A percentile compares a stretch with the other conserved stretches of the same genome.
phyloP scores from a whole-genome alignment of 2,329 filamentous ascomycete species.

The Hymenoscyphus salicellus region DNA sequence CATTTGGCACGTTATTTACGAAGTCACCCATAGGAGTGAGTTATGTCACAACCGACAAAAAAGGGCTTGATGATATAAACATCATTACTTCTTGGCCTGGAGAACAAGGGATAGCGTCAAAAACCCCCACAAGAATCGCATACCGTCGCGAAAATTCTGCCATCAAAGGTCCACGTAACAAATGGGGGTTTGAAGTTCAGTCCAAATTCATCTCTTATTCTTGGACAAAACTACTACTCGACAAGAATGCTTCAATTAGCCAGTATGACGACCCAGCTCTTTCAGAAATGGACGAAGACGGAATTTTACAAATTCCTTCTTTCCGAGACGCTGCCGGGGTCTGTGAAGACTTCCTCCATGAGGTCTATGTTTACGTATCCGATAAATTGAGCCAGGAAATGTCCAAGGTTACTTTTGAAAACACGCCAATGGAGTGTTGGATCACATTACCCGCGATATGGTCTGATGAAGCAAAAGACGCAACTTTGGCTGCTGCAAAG shows the following conservation, averaged over 20 bases:
- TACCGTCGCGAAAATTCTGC: conserved; percentile 22
- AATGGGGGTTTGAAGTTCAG: conserved; percentile 30
- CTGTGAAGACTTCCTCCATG: conserved; percentile 26
- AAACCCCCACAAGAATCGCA: conserved; percentile 26
- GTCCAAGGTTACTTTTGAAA: conserved; percentile 15
- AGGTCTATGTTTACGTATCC: conserved; percentile 21
- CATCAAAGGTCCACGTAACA: conserved; percentile 13
- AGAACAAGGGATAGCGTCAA: conserved; percentile 13
- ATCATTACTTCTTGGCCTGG: conserved; percentile 25
- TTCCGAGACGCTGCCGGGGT: conserved; percentile 21
- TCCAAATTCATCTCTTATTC: conserved; percentile 27
- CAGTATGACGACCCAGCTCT: conserved; percentile 24
- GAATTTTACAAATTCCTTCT: conserved; percentile 20
- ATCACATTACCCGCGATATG: conserved; percentile 31
- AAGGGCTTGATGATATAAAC: conserved; percentile 21
- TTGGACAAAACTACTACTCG: conserved; percentile 31
- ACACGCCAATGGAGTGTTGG: conserved; percentile 27
- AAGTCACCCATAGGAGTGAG: conserved; percentile 10
- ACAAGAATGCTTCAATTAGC: conserved; percentile 19
- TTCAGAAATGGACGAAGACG: conserved; percentile 1
- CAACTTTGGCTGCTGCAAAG: conserved; percentile 26
- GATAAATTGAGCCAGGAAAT: conserved; percentile 13
- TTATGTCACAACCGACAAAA: conserved; percentile 20
- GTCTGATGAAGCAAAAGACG: conserved; percentile 29
- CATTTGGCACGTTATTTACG: neutral